Conservation (phyloP, 352 stramenopile species). For the Phytophthora pluvialis region DNA sequence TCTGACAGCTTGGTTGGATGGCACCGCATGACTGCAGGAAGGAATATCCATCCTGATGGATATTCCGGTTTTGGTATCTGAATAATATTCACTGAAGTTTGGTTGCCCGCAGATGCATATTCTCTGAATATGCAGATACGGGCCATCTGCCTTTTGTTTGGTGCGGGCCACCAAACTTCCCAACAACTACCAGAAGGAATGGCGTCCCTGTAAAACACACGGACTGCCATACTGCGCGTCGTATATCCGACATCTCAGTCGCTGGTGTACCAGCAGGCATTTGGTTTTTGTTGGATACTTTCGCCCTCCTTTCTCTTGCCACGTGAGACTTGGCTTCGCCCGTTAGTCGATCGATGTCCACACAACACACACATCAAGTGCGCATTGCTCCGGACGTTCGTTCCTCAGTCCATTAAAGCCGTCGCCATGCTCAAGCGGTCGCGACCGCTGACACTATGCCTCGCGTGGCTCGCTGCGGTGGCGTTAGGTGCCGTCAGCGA, state of each 20-base stretch:
- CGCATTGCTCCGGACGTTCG: constrained; percentile 14
- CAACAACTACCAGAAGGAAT: too few species aligned
- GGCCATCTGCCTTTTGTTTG: too few species aligned
- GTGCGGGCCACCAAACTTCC: too few species aligned
- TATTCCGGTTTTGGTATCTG: neutral
- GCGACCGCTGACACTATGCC: constrained; percentile 4
- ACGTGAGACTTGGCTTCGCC: constrained; percentile 31
- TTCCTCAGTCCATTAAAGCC: constrained; percentile 8
- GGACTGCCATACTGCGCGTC: neutral
- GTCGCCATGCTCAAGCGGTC: constrained; percentile 26
- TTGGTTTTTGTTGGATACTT: constrained; percentile 19
- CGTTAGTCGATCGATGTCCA: constrained; percentile 32
- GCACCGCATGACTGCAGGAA: constrained; percentile 2
- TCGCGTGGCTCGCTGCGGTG: constrained; percentile 10
- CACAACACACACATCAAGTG: constrained; percentile 18
- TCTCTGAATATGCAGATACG: too few species aligned
- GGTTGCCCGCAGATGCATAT: too few species aligned
- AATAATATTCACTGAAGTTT: too few species aligned
- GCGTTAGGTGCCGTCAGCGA: constrained; percentile 7
- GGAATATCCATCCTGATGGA: constrained; percentile 4
- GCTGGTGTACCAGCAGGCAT: neutral
- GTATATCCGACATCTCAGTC: constrained; percentile 5
- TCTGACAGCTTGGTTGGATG: neutral
- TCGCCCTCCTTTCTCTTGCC: constrained; percentile 13
- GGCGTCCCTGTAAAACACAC: too few species aligned